Percentiles rank a stretch among this genome's conserved stretches.
phyloP scores from a whole-genome alignment of 139 green algal genomes.

The Microglena sp. region DNA sequence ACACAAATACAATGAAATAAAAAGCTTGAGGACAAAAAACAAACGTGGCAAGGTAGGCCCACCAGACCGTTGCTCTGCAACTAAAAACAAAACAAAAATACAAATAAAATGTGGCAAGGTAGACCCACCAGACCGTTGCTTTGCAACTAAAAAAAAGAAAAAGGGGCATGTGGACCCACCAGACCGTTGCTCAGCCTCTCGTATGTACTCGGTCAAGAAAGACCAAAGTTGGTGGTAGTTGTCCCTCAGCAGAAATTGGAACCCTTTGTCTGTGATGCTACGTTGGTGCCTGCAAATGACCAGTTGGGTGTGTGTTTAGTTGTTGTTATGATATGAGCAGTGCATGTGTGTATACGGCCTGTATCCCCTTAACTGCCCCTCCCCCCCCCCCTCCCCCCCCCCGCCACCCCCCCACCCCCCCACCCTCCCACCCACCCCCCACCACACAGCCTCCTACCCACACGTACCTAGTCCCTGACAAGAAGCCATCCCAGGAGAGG shows the following conservation, averaged over 20 bases:
- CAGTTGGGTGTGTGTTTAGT: neutral
- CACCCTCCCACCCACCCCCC: neutral
- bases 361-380: neutral
- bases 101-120: no score
- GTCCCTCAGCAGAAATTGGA: constrained; percentile 71
- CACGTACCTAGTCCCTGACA: neutral
- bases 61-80: no score
- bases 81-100: no score
- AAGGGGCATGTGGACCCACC: no score
- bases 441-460: no score
- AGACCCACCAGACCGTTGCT: no score
- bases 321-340: neutral
- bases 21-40: no score
- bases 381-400: neutral
- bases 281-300: neutral
- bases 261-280: constrained; percentile 45
- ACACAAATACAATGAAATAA: no score
- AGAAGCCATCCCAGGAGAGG: no score
- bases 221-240: constrained; percentile 71
- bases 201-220: constrained; percentile 71
- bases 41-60: no score
- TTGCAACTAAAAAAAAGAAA: no score
- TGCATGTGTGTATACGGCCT: neutral
- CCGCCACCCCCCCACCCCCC: neutral
- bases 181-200: constrained; percentile 13